A percentile compares a stretch with the other conserved stretches of the same genome.
phyloP scores from a whole-genome alignment of 371 early-diverging fungal genomes.

The Apophysomyces trapeziformis region DNA sequence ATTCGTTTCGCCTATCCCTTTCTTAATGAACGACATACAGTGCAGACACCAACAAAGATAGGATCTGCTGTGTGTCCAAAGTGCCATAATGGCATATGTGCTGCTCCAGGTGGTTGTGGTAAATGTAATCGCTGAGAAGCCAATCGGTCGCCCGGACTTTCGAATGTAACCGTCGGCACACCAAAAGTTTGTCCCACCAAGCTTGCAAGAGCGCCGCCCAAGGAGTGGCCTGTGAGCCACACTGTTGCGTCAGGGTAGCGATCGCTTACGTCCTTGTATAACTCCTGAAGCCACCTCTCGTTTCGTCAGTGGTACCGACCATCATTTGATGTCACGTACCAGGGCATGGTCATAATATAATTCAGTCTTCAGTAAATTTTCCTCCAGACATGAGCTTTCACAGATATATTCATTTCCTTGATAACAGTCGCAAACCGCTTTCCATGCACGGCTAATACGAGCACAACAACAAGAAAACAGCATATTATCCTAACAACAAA shows the following conservation, averaged over 20 bases:
- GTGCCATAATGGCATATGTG: slow-evolving; percentile 84
- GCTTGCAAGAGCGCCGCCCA: slow-evolving; percentile 88
- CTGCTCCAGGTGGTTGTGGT: slow-evolving; percentile 57
- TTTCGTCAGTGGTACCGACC: background rate
- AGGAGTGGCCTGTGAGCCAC: slow-evolving; percentile 93
- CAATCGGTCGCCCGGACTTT: slow-evolving; percentile 86
- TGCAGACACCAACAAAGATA: slow-evolving; percentile 89
- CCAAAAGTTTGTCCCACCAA: slow-evolving; percentile 87
- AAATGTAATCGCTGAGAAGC: slow-evolving; percentile 85
- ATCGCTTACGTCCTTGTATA: slow-evolving; percentile 54
- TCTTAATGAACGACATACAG: slow-evolving; percentile 32
- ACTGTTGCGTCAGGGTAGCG: slow-evolving; percentile 74
- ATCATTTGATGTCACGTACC: slow-evolving; percentile 38
- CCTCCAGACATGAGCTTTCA: slow-evolving; percentile 66
- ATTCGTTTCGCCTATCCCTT: background rate
- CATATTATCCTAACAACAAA: slow-evolving; percentile 75
- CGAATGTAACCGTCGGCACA: slow-evolving; percentile 86
- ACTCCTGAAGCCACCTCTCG: slow-evolving; percentile 22
- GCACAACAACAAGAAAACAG: slow-evolving; percentile 98
- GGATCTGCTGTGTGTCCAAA: slow-evolving; percentile 95
- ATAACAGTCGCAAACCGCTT: slow-evolving; percentile 85
- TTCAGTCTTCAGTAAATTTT: slow-evolving; percentile 60
- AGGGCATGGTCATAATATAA: slow-evolving; percentile 86
- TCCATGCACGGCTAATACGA: slow-evolving; percentile 86
- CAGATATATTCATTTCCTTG: slow-evolving; percentile 60